Base-by-base conservation (phyloP, 176 grass and related monocot species). In the Dendrocalamus sinicus region DNA sequence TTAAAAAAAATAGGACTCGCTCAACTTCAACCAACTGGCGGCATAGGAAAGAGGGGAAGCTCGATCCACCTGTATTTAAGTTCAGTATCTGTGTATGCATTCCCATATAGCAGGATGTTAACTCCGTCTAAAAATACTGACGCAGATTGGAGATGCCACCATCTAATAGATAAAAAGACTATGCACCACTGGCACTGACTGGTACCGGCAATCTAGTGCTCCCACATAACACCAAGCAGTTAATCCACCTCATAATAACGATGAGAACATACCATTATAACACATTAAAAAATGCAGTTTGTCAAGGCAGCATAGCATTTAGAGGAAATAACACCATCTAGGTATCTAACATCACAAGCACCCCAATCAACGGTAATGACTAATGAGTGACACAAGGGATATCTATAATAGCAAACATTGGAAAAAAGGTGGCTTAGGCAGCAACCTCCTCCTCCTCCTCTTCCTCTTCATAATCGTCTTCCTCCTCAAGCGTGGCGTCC, bases 401-500 rank as follows among this genome's bases (percentile, higher is more conserved):
- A 83, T 83, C 60, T 7, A 58, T 16, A 23, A 7, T 39, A 39
- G 37, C 60, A 41, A 90, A 78, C 23, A 60, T 57, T 1, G 2
- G 7, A 7, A 0, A 26, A 30, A 15, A 30, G 60, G n/a, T 8
- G 4, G 44, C 65, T 79, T 61, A 95, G 41, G 13, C 80, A 16
- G 43, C 89, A 40, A 32, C 19, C 2, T 94, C 94, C 0, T 86
- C 91, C 0, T 86, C 91, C 11, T 91, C 88, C 67, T 90, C 87
- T 16, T 92, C 88, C 53, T 91, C 94, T 6, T 96, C 86, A 5
- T 93, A 88, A 1, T 88, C 89, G 10, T 93, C 93, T 43, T 95
- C 90, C 1, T 91, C 86, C 70, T 92, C 91, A 0, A 89, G 91
- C 0, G 91, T 91, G 1, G 91, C 94, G 0, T 96, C 94, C 84